These are phyloP conservation scores for Colletotrichum agaves DNA, from an alignment of 2,329 filamentous ascomycete genomes.

Conservation along the genomic window DNA sequence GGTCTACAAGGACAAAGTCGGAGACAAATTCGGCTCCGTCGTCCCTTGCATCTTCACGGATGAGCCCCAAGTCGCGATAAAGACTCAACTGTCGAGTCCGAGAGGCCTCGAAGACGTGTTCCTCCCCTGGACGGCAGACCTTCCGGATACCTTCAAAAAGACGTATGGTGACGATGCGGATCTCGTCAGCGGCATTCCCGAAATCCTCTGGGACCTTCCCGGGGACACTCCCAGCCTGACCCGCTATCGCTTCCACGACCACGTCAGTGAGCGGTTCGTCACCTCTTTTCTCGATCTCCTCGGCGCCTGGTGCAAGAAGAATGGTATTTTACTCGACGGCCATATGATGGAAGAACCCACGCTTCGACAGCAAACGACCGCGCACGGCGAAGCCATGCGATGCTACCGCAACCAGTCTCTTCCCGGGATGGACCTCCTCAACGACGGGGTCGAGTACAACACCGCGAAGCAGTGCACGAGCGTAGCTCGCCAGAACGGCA, in stretches of 20 bases:
- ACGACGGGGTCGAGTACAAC: slow-evolving; percentile 46
- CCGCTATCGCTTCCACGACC: slow-evolving; percentile 46
- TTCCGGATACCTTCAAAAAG: slow-evolving; percentile 42
- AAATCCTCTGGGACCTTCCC: slow-evolving; percentile 46
- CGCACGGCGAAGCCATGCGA: slow-evolving; percentile 48
- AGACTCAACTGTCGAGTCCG: slow-evolving; percentile 43
- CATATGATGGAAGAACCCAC: slow-evolving; percentile 49
- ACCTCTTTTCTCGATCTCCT: slow-evolving; percentile 46
- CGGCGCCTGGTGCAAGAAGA: slow-evolving; percentile 43
- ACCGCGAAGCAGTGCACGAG: slow-evolving; percentile 47
- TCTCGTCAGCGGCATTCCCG: slow-evolving; percentile 42
- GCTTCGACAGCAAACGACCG: slow-evolving; percentile 44
- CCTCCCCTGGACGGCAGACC: slow-evolving; percentile 45
- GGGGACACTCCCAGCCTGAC: slow-evolving; percentile 41
- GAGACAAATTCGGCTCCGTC: slow-evolving; percentile 43
- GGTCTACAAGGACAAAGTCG: slow-evolving; percentile 43
- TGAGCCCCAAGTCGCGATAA: slow-evolving; percentile 47
- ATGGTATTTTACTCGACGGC: slow-evolving; percentile 43
- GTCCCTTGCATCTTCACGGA: slow-evolving; percentile 48
- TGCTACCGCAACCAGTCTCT: slow-evolving; percentile 46
- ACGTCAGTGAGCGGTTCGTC: slow-evolving; percentile 46
- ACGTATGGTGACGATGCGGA: slow-evolving; percentile 39
- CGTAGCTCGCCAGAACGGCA: slow-evolving; percentile 45
- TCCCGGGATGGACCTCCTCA: slow-evolving; percentile 46
- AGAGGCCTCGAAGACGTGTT: slow-evolving; percentile 42